These are phyloP conservation scores for Elsinoe arachidis DNA, from an alignment of 2,329 filamentous ascomycete genomes.

Conservation along the genomic window DNA sequence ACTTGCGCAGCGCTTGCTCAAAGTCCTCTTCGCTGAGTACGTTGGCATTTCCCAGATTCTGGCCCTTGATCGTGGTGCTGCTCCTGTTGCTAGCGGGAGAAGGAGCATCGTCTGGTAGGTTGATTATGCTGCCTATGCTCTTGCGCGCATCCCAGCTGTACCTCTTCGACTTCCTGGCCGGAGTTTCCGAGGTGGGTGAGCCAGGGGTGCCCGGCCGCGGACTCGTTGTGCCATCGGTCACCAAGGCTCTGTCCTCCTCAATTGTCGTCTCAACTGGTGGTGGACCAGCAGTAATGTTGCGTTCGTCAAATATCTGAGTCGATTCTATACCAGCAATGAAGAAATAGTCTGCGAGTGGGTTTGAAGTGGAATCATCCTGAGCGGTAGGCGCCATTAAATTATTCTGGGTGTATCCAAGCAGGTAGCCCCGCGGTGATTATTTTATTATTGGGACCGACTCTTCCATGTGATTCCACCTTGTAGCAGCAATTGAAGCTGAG, in stretches of 20 bases:
- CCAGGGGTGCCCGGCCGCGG: slow-evolving; percentile 38
- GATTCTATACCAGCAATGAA: slow-evolving; percentile 52
- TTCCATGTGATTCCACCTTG: slow-evolving; percentile 10
- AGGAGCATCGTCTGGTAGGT: slow-evolving; percentile 33
- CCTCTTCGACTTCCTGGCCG: slow-evolving; percentile 30
- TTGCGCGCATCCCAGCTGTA: slow-evolving; percentile 41
- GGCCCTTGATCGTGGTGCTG: slow-evolving; percentile 52
- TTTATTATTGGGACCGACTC: slow-evolving; percentile 3
- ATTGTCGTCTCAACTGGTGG: slow-evolving; percentile 41
- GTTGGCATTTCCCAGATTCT: slow-evolving; percentile 30
- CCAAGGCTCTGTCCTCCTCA: slow-evolving; percentile 69
- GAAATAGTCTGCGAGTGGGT: slow-evolving; percentile 57
- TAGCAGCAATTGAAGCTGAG: neutral
- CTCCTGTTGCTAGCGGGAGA: slow-evolving; percentile 54
- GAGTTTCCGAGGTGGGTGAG: slow-evolving; percentile 31
- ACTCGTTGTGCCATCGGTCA: slow-evolving; percentile 76
- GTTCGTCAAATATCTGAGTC: slow-evolving; percentile 43
- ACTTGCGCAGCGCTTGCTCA: slow-evolving; percentile 85
- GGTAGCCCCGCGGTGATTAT: neutral
- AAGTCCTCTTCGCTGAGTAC: slow-evolving; percentile 73
- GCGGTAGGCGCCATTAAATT: slow-evolving; percentile 5
- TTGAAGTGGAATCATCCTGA: slow-evolving; percentile 24
- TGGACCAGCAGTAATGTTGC: slow-evolving; percentile 16
- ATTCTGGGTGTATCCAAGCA: neutral
- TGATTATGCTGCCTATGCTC: slow-evolving; percentile 43